Evolutionary conservation across 2,329 filamentous ascomycete species (phyloP), one percentile per base, ranked within the genome.

Genomic region (Talaromyces rugulosus): DNA sequence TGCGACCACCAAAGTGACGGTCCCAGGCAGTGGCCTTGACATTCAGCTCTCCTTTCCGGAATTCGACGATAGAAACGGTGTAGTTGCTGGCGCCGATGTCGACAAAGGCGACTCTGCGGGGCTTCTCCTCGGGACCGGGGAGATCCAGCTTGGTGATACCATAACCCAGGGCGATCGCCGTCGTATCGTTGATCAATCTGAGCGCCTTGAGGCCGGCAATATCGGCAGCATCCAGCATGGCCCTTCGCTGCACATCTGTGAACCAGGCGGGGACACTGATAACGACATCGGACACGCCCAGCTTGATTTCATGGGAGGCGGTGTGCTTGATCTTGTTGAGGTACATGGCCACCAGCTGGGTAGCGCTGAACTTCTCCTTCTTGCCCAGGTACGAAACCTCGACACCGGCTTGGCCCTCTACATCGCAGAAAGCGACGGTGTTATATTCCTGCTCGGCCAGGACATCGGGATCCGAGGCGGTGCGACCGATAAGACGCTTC

Each of bases 71-170:
- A 66, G 93, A 94, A 78, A 85, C 89, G 63, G 93, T 96, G 84
- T 96, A 98, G 83, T 95, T 95, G 83, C 89, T 94, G 86, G 98
- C 90, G 68, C 95, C 95, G 69, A 99, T 90, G 78, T 99, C 95
- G 79, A 99, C 81, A 72, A 99, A 97, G 69, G 86, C 88, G 60
- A 98, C 92, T 61, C 94, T 87, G 73, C 90, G 88, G 64, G 95
- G 93, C 83, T 92, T 92, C 87, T 98, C 93, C 72, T 98, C 95
- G 50, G 89, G 84, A 31, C 82, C 82, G 62, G 93, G 95, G 36
- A 99, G 87, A 77, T 99, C 95, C 65, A 93, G 85, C 85, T 99
- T 98, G 72, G 95, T 97, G 82, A 99, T 98, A 76, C 95, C 95
- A 78, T 92, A 99, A 67, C 95, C 95, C 53, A 99, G 88, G 65